Evolutionary conservation across 306 rosid genomes (phyloP).

Genomic region (Phaseolus lunatus): DNA sequence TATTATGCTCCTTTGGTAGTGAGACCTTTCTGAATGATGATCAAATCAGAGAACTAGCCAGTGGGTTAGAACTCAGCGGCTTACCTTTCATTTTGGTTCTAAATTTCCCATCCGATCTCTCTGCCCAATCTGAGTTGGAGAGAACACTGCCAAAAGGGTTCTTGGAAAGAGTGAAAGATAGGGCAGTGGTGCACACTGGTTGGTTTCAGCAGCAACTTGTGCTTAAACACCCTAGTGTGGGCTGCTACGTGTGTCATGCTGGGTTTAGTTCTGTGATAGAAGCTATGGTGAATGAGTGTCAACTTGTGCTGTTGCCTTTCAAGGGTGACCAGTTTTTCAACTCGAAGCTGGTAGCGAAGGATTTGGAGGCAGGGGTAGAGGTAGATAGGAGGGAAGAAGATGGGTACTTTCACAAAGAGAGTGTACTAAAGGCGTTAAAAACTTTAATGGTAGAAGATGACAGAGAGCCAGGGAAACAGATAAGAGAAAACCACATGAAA

Average conservation of each 20-base stretch:
- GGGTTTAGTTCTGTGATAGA: constrained; percentile 65
- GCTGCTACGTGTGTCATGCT: constrained; percentile 53
- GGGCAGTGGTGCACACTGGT: constrained; percentile 54
- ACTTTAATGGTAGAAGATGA: constrained; percentile 47
- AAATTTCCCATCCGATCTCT: constrained; percentile 49
- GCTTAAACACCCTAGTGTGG: constrained; percentile 50
- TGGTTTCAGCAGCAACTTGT: constrained; percentile 66
- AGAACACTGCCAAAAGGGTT: constrained; percentile 52
- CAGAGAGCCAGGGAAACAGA: constrained; percentile 44
- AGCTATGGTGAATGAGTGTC: constrained; percentile 57
- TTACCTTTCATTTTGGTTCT: constrained; percentile 57
- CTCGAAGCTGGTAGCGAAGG: constrained; percentile 49
- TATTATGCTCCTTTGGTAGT: constrained; percentile 64
- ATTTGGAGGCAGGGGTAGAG: constrained; percentile 52
- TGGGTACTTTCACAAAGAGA: constrained; percentile 57
- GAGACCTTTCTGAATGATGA: constrained; percentile 57
- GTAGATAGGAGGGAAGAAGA: constrained; percentile 54
- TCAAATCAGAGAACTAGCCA: constrained; percentile 55
- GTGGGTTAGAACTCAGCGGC: constrained; percentile 54
- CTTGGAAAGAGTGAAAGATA: constrained; percentile 53
- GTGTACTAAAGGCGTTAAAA: constrained; percentile 49
- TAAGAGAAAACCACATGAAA: constrained; percentile 51
- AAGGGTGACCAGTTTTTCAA: constrained; percentile 63
- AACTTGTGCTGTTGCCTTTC: constrained; percentile 55
- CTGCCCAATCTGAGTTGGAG: constrained; percentile 39